A percentile compares a stretch with the other conserved stretches of the same genome.
phyloP scores from a whole-genome alignment of 2,329 filamentous ascomycete genomes.

The Hypocreales sp. region DNA sequence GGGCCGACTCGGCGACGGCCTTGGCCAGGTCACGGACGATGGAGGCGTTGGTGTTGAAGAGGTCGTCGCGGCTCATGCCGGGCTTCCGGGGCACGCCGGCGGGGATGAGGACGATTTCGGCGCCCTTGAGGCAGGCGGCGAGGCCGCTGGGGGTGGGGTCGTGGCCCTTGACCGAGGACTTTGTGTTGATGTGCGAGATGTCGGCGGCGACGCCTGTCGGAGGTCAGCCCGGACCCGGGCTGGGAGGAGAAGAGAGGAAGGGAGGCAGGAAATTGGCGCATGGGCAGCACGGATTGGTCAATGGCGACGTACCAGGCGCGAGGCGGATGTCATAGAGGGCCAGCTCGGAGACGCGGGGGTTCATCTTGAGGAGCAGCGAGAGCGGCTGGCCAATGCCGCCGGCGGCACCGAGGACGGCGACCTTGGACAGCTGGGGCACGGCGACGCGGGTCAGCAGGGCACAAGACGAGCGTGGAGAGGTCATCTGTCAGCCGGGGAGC shows the following conservation, averaged over 20 bases:
- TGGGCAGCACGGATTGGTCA: no score
- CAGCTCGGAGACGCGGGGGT: conserved; percentile 84
- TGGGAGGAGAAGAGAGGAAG: background rate
- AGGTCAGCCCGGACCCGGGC: background rate
- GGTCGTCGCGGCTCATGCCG: conserved; percentile 98
- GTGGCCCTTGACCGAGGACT: conserved; percentile 86
- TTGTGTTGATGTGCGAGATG: conserved; percentile 98
- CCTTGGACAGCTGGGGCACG: conserved; percentile 72
- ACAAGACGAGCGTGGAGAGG: background rate
- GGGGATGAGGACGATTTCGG: conserved; percentile 93
- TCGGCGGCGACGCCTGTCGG: conserved; percentile 95
- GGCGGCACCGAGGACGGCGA: conserved; percentile 88
- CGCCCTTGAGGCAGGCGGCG: conserved; percentile 62
- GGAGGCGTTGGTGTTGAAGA: conserved; percentile 99
- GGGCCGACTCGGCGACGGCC: conserved; percentile 74
- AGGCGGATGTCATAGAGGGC: conserved; percentile 96
- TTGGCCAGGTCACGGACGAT: conserved; percentile 98
- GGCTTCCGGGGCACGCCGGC: conserved; percentile 98
- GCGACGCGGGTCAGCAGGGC: conserved; percentile 9
- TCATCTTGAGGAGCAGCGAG: conserved; percentile 96
- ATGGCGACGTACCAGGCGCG: conserved; percentile 57
- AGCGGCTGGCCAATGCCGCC: conserved; percentile 98
- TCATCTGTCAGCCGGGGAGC: background rate
- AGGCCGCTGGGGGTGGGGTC: conserved; percentile 64
- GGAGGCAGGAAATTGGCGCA: conserved; percentile 4